phyloP scores from a whole-genome alignment of 108 stramenopile species.

The Nitzschia sp. region DNA sequence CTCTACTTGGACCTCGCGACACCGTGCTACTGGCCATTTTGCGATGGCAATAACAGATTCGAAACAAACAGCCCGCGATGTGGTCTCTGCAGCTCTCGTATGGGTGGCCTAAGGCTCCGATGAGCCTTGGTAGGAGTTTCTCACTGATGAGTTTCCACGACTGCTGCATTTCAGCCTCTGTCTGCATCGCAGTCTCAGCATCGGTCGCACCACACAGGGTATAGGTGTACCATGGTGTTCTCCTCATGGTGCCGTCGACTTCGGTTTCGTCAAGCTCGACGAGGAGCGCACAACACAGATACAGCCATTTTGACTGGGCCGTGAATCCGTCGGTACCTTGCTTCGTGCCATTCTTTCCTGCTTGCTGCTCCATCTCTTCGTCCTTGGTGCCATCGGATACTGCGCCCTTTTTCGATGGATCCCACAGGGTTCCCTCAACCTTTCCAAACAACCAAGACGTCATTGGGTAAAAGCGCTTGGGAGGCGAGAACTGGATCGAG shows the following conservation, averaged over 20 bases:
- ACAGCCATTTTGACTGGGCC: slow-evolving; percentile 82
- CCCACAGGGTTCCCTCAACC: slow-evolving; percentile 77
- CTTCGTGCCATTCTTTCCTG: slow-evolving; percentile 18
- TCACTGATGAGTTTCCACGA: slow-evolving; percentile 73
- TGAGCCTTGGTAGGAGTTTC: slow-evolving; percentile 59
- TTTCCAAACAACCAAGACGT: slow-evolving; percentile 61
- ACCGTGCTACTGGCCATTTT: slow-evolving; percentile 47
- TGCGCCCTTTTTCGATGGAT: slow-evolving; percentile 34
- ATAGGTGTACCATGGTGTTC: slow-evolving; percentile 43
- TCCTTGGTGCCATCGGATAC: slow-evolving; percentile 20
- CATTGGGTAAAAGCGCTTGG: slow-evolving; percentile 57
- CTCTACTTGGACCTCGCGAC: slow-evolving; percentile 30
- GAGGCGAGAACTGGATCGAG: slow-evolving; percentile 68
- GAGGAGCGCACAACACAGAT: slow-evolving; percentile 71
- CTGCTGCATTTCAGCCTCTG: slow-evolving; percentile 28
- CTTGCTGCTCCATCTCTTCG: slow-evolving; percentile 18
- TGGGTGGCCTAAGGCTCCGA: slow-evolving; percentile 82
- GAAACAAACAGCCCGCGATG: slow-evolving; percentile 77
- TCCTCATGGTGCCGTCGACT: slow-evolving; percentile 24
- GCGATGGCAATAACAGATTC: slow-evolving; percentile 78
- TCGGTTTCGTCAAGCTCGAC: slow-evolving; percentile 74
- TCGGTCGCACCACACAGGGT: slow-evolving; percentile 1
- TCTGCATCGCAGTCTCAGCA: slow-evolving; percentile 7
- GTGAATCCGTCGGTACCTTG: slow-evolving; percentile 79
- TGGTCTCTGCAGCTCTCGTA: slow-evolving; percentile 89